Evolutionary conservation across 768 basidiomycete genomes (phyloP), one percentile per base, ranked within the genome.

Genomic region (Rhodotorula kratochvilovae): DNA sequence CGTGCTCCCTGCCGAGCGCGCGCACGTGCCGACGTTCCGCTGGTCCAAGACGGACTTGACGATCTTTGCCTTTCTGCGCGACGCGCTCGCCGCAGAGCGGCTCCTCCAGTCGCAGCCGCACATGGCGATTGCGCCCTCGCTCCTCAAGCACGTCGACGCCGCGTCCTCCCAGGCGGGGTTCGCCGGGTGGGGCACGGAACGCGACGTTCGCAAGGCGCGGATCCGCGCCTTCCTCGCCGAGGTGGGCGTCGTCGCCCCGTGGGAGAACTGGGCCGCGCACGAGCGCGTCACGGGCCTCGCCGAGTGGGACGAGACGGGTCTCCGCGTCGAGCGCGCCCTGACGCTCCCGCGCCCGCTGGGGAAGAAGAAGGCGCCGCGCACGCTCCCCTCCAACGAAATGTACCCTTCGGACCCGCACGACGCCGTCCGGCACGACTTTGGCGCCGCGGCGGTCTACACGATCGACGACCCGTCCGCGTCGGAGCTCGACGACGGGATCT

Each of bases 401-500:
- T 63, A 67, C 58, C 50, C 82, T 2, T 75, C 78, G 5, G 92
- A 96, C 77, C 84, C 85, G 0, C 82, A 89, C 62, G 89, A 88
- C 36, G 81, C 85, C 31, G 79, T 92, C 11, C 89, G 94, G 5
- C 89, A 90, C 77, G 94, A 97, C 79, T 95, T 92, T 80, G 91
- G 90, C 35, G 78, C 88, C 70, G 77, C 89, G 72, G 86, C 86
- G 0, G 90, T 92, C 10, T 98, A 88, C 79, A 88, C 94, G 29
- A 87, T 99, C 65, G 96, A 99, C 77, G 90, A 91, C 70, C 73
- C 83, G 0, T 78, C 76, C 13, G 93, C 96, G 0, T 81, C 89
- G 76, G 96, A 99, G 78, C 84, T 98, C 31, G 96, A 99, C 78
- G 96, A 99, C 79, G 96, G 92, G 5, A 76, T 99, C 43, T 94